Percentiles rank a stretch among this genome's conserved stretches.
These are phyloP conservation scores for Chrysanthemum seticuspe DNA, from an alignment of 129 eudicot species.

Conservation along the genomic window DNA sequence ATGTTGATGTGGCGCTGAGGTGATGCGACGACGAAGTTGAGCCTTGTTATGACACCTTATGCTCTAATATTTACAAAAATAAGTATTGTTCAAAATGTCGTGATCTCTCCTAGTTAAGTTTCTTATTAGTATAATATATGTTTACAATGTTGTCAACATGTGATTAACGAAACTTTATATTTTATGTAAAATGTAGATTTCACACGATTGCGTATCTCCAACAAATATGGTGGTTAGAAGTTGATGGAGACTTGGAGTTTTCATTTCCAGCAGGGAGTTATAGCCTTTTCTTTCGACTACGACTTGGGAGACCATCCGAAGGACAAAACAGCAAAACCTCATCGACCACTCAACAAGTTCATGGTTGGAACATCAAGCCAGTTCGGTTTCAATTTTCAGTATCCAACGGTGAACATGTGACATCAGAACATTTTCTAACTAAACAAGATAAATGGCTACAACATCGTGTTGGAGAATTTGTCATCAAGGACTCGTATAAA, in stretches of 20 bases:
- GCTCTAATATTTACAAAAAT: slow-evolving; percentile 14
- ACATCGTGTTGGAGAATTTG: slow-evolving; percentile 74
- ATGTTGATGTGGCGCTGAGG: too few species aligned
- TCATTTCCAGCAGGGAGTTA: slow-evolving; percentile 66
- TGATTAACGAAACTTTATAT: not conserved
- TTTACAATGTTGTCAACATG: too few species aligned
- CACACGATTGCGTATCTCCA: slow-evolving; percentile 70
- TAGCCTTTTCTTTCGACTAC: slow-evolving; percentile 69
- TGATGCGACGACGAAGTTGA: too few species aligned
- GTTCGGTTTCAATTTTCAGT: slow-evolving; percentile 56
- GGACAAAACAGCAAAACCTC: slow-evolving; percentile 21
- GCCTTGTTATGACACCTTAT: too few species aligned
- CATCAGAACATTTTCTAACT: slow-evolving; percentile 38
- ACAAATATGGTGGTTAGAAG: slow-evolving; percentile 95
- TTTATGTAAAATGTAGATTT: slow-evolving; percentile 41
- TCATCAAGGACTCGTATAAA: slow-evolving; percentile 32
- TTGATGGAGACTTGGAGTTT: slow-evolving; percentile 70
- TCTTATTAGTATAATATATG: not conserved
- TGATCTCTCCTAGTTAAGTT: too few species aligned
- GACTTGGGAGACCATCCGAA: slow-evolving; percentile 45
- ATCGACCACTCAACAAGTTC: slow-evolving; percentile 34
- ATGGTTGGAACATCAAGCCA: slow-evolving; percentile 76
- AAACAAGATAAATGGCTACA: slow-evolving; percentile 50
- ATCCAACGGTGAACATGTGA: slow-evolving; percentile 42
- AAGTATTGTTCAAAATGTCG: too few species aligned